Evolutionary conservation across 345 rosid genomes (phyloP), one percentile per base, ranked within the genome.

Genomic region (Gossypium stocksii): DNA sequence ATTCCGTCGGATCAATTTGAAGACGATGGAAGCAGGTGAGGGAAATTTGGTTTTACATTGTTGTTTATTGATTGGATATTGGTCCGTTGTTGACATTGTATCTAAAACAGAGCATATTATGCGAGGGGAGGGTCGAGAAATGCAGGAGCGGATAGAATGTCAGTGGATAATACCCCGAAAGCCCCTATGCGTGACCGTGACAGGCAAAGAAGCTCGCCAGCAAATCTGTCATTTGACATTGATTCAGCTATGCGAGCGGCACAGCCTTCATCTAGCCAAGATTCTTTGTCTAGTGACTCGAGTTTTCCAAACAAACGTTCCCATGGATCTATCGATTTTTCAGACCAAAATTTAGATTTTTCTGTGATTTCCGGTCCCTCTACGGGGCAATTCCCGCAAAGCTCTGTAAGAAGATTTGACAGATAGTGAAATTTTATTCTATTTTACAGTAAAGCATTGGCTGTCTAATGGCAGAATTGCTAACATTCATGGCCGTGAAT

Each of bases 11-110:
- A 73, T 51, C 45, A 68, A 17, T 86, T 74, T 9, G 84, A 63
- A 2, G 93, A 87, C 1, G 91, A 76, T 15, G 34, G 72, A 56
- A 8, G 2, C 46, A 89, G 86, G 93, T 91, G 77, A 9, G 27
- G 53, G 16, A 64, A 23, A 17, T 11, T 70, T 16, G 3, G 27
- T 73, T 44, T 9, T 19, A 59, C 3, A 52, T 14, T 61, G 10
- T 17, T 41, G 4, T 2, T n/a, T 5, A 53, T 27, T 59, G 68
- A 22, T 15, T 48, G 59, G 19, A 68, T 15, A 14, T 9, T 29
- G 5, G 44, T 52, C 23, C 57, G 12, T 71, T 72, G 66, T 19
- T 72, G 51, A 54, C 66, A 38, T 58, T 44, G 20, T 58, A 13
- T 49, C 43, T 11, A 23, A 23, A 73, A 20, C 52, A 87, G 97